phyloP scores from a whole-genome alignment of 805 yeast species.

The Clavispora santaluciae region DNA sequence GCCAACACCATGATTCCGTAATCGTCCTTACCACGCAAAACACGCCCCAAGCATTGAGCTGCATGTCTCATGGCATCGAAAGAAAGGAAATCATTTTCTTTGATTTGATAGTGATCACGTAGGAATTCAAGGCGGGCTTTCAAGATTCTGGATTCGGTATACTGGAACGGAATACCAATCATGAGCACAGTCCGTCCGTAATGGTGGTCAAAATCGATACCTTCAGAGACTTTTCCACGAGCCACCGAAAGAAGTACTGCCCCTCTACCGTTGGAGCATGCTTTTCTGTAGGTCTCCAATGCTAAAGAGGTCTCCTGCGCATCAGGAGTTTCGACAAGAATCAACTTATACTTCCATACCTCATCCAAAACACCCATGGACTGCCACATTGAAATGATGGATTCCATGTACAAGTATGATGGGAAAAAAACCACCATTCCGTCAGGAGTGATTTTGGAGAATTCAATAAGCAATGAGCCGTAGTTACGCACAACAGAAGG shows the following conservation, averaged over 20 bases:
- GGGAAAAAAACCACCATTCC: slow-evolving; percentile 98
- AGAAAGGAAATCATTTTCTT: slow-evolving; percentile 90
- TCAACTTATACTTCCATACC: slow-evolving; percentile 95
- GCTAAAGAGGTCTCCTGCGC: slow-evolving; percentile 97
- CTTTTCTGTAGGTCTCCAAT: slow-evolving; percentile 89
- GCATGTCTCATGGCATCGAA: slow-evolving; percentile 99
- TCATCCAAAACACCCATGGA: slow-evolving; percentile 97
- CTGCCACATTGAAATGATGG: slow-evolving; percentile 98
- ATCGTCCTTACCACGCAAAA: slow-evolving; percentile 95
- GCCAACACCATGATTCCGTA: slow-evolving; percentile 98
- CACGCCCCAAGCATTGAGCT: slow-evolving; percentile 97
- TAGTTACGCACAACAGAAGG: slow-evolving; percentile 97
- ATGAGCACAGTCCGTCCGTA: slow-evolving; percentile 95
- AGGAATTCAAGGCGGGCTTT: slow-evolving; percentile 93
- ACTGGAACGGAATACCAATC: slow-evolving; percentile 99
- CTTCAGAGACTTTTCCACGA: slow-evolving; percentile 98
- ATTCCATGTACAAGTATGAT: slow-evolving; percentile 94
- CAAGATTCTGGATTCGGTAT: slow-evolving; percentile 92
- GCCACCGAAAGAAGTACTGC: slow-evolving; percentile 96
- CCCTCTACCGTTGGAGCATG: slow-evolving; percentile 96
- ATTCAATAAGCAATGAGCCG: slow-evolving; percentile 88
- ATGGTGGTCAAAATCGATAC: slow-evolving; percentile 98
- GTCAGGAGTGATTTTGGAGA: slow-evolving; percentile 93
- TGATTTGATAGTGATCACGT: slow-evolving; percentile 86
- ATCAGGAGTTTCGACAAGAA: slow-evolving; percentile 96